Conservation (phyloP, 2,329 filamentous ascomycete species). For the Metarhizium anisopliae region DNA sequence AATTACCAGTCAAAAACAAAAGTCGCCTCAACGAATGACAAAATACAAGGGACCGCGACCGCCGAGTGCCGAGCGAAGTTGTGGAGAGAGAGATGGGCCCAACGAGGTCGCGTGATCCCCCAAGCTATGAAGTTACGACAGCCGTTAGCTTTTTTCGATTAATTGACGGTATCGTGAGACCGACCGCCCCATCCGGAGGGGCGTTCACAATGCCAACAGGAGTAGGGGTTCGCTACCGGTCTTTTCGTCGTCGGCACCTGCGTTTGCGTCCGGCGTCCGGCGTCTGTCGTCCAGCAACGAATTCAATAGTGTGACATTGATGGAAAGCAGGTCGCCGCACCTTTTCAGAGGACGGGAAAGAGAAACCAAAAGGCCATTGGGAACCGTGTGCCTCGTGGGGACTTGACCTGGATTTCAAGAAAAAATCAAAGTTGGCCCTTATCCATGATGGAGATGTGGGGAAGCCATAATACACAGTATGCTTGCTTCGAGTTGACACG, state of each 20-base stretch:
- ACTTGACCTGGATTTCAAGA: neutral
- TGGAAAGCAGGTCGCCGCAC: neutral
- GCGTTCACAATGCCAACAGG: neutral
- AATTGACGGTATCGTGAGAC: constrained; percentile 9
- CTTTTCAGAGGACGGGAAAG: neutral
- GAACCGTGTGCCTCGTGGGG: neutral
- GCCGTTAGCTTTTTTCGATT: neutral
- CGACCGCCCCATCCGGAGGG: neutral
- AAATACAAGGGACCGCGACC: neutral
- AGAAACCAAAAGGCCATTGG: neutral
- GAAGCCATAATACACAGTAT: neutral
- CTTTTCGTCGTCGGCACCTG: neutral
- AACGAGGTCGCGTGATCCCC: constrained; percentile 11
- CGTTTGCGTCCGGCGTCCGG: neutral
- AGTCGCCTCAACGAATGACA: neutral
- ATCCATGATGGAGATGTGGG: neutral
- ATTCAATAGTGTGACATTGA: neutral
- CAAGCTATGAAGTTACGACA: neutral
- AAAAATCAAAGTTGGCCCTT: neutral
- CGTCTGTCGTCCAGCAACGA: neutral
- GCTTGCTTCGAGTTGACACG: neutral
- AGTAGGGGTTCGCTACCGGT: neutral
- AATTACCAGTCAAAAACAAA: neutral
- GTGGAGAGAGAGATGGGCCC: constrained; percentile 4
- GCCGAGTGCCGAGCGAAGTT: constrained; percentile 1